Evolutionary conservation across 129 eudicot species (phyloP), one percentile per base, ranked within the genome.

Genomic region (Flaveria sonorensis): DNA sequence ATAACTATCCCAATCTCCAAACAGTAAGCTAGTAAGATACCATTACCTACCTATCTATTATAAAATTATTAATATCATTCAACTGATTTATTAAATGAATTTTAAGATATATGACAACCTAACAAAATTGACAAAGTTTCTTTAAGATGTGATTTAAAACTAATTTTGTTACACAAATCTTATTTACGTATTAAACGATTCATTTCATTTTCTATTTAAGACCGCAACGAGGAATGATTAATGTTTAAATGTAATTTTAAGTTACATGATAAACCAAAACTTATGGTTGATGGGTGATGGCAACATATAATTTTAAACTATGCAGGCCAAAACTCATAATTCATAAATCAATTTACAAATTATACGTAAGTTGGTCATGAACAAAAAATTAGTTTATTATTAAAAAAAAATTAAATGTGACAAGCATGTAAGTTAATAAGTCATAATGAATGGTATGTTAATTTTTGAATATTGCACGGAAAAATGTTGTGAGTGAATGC

Each of bases 101-200:
- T 50, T 14, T 50, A 50, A 50, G 56, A 50, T 13, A 15, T 50
- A 50, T 14, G 56, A 50, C 14, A 50, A 50, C 56, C 56, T 50
- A 15, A 50, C 15, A 50, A 50, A 13, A 15, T 12, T 15, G 56
- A 50, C 56, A 50, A 50, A 3, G 9, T 18, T 53, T 18, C 26
- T n/a, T 18, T 18, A 53, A 18, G 61, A 53, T 53, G 61, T 53
- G 61, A 53, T 53, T 53, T 53, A 53, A 53, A 53, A 53, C 61
- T 53, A 50, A 50, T 50, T 13, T 50, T 50, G 56, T 50, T 50
- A 45, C 15, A 12, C 56, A 50, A 50, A 15, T 50, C n/a, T 50
- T 15, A 50, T 50, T 50, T 50, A 50, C 50, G 50, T 45, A 45
- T 10, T 0, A 45, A 45, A 45, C 14, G 14, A 8, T 45, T 50